Percentiles rank a stretch among this genome's conserved stretches.
phyloP scores from a whole-genome alignment of 768 basidiomycete genomes.

The Lactifluus pinguis region DNA sequence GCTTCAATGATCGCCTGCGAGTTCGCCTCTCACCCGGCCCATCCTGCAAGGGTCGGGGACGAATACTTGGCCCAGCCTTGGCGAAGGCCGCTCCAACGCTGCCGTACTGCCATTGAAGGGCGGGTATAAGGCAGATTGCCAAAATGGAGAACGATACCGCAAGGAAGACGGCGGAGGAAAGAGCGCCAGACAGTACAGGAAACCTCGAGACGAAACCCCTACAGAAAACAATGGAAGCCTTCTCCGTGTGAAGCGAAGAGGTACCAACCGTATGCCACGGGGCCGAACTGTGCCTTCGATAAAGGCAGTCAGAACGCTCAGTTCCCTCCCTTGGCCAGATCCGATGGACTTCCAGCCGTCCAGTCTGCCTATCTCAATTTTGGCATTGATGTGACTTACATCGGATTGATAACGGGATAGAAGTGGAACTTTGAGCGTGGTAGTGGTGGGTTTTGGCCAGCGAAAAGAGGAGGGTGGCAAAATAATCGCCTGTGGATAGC shows the following conservation, averaged over 20 bases:
- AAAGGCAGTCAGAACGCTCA: slow-evolving; percentile 55
- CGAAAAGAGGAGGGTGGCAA: slow-evolving; percentile 35
- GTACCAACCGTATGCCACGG: slow-evolving; percentile 57
- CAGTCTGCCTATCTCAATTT: slow-evolving; percentile 60
- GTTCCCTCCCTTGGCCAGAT: slow-evolving; percentile 59
- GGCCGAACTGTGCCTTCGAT: slow-evolving; percentile 55
- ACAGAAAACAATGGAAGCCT: slow-evolving; percentile 6
- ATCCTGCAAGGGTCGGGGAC: slow-evolving; percentile 2
- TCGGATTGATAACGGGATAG: slow-evolving; percentile 45
- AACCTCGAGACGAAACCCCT: slow-evolving; percentile 67
- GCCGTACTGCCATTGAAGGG: slow-evolving; percentile 24
- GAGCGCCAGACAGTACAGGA: slow-evolving; percentile 47
- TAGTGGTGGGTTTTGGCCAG: slow-evolving; percentile 32
- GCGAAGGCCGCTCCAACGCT: background rate
- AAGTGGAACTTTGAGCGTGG: slow-evolving; percentile 47
- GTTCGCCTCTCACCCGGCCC: slow-evolving; percentile 2
- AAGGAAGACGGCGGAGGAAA: slow-evolving; percentile 31
- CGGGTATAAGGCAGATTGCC: slow-evolving; percentile 26
- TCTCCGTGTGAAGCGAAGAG: background rate
- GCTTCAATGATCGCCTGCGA: slow-evolving; percentile 17
- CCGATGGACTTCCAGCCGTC: slow-evolving; percentile 69
- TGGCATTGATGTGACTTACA: slow-evolving; percentile 42
- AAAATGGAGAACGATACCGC: slow-evolving; percentile 27
- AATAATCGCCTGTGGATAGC: slow-evolving; percentile 44
- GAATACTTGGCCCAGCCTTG: background rate